Percentiles rank a stretch among this genome's conserved stretches.
Conservation (phyloP, 208 protist genomes). For the Crithidia acanthocephali region DNA sequence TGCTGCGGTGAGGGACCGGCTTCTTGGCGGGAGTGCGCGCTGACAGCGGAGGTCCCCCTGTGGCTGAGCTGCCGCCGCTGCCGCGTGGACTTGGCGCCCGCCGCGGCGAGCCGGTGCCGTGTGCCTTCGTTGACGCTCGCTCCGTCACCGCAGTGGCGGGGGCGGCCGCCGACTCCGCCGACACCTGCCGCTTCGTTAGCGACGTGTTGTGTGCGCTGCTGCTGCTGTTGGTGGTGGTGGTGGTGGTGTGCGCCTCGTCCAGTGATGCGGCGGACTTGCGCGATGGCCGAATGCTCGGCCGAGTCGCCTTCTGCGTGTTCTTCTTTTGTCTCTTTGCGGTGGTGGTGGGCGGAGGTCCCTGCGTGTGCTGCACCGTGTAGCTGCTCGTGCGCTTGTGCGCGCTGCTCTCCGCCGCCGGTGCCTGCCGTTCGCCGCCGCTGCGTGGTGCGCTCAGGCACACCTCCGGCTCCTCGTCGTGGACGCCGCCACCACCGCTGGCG, state of each 20-base stretch:
- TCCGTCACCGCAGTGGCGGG: neutral
- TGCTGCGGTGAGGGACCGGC: neutral
- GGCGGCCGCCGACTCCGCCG: neutral
- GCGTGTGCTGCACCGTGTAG: neutral
- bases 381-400: conserved; percentile 12
- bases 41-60: neutral
- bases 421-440: neutral
- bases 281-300: neutral
- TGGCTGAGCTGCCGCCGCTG: neutral
- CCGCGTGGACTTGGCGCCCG: neutral
- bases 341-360: neutral
- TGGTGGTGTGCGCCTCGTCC: neutral
- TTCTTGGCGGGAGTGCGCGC: neutral
- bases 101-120: neutral
- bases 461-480: conserved; percentile 2
- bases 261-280: neutral
- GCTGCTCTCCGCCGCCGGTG: neutral
- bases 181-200: neutral
- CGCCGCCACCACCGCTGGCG: neutral
- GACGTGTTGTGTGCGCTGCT: neutral
- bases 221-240: neutral
- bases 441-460: conserved; percentile 5
- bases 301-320: neutral
- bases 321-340: neutral
- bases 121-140: neutral